Evolutionary conservation across 805 yeast species (phyloP), one percentile per base, ranked within the genome.

Genomic region (Grigorovia jiainica): DNA sequence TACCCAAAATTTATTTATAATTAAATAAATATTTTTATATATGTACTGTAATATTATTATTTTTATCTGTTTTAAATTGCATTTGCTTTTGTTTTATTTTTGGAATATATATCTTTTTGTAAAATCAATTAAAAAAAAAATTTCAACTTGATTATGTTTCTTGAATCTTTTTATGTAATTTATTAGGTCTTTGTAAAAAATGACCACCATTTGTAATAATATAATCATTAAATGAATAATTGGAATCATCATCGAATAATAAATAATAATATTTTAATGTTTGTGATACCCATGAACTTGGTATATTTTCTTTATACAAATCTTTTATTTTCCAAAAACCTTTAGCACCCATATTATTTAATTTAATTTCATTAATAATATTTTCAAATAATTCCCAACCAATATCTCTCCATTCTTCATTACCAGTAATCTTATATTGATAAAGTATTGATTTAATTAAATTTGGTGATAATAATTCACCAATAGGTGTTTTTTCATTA

Each of bases 191-290:
- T 41, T 51, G 61, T 44, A 79, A 62, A 2, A 82, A 76, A 55
- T 79, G 86, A 0, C 83, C 85, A 46, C 78, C 79, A 2, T 80
- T 72, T 40, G 79, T 78, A 48, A 71, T 70, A 0, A 79, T 73
- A 56, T 67, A 75, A 31, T 76, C 75, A 49, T 75, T 78, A 44
- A 75, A 55, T 34, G 71, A 66, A 55, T 68, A 61, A 7, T 61
- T 53, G 11, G 67, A 57, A 7, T 64, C 66, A 27, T 70, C 73
- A 36, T 70, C 67, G 48, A 74, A 73, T 41, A 75, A 53, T 42
- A 76, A 54, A 48, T 70, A 75, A 38, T 70, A 71, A 49, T 76
- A 77, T 54, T 78, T 78, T 47, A 78, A 60, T 23, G 81, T 76
- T 52, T 76, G 79, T 7, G 78, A 72, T 54, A 74, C 65, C 76